Base-by-base conservation (phyloP, 1,284 basidiomycete genomes). In the Erythrobasidium hasegawianum region DNA sequence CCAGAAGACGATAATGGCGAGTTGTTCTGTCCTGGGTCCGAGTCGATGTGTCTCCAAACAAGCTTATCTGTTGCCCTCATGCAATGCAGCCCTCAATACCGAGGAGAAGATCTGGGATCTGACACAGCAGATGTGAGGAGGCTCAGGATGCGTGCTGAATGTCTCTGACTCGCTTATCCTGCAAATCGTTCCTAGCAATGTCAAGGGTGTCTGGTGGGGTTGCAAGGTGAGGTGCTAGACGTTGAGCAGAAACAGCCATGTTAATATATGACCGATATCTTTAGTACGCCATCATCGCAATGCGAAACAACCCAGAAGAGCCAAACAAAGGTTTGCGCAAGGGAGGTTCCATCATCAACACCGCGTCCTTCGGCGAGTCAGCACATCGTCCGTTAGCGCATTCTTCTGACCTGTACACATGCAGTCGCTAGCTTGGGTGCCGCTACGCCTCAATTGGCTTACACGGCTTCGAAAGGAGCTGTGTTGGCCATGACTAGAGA, bases 151-250 rank as follows among this genome's bases (percentile, higher is more conserved):
- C 69, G 54, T 62, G 16, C 49, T 64, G 59, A 50, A 55, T 24
- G 16, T 27, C 18, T 43, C 53, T 57, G 33, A 20, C 45, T 13
- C 18, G 14, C 26, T 7, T 81, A 90, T 4, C 90, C 94, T 86
- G 85, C 69, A 88, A 11, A 33, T 33, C 33, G 33, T 33, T 4
- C 33, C 33, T 33, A 33, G 97, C 81, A 97, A 97, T 78, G 85
- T 95, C 77, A 97, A 97, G 79, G 94, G 94, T 62, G 95, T 97
- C 67, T 97, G 94, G 94, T 97, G 88, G 86, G 94, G 95, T 52
- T 94, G 89, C 83, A 96, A 70, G 60, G 59, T 62, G 2, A 0
- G 26, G 45, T 26, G 11, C 13, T 33, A 2, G 27, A 8, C 26
- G 39, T 26, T 8, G 10, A 20, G 20, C 26, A 16, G 8, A 53